phyloP scores from a whole-genome alignment of 208 protist species.

The Histomonas meleagridis region DNA sequence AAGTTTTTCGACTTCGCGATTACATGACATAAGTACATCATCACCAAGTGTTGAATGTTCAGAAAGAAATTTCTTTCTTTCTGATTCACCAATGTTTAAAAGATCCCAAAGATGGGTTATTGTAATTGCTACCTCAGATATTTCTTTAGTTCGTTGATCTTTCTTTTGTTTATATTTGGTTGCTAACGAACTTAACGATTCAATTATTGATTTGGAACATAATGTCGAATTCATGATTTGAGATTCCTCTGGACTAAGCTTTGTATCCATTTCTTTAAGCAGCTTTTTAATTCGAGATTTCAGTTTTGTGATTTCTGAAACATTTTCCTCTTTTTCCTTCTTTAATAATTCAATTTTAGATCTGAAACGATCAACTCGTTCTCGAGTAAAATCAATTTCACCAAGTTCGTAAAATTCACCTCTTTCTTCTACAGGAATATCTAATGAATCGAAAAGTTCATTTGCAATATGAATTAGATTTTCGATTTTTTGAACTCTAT shows the following conservation, averaged over 20 bases:
- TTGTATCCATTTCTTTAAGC: neutral
- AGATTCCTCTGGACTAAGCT: neutral
- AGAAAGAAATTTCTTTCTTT: neutral
- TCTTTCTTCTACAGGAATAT: neutral
- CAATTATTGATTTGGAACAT: neutral
- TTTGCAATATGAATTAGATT: neutral
- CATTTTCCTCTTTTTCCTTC: neutral
- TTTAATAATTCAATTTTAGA: neutral
- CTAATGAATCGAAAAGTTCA: neutral
- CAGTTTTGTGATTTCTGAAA: neutral
- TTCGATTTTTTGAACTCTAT: slow-evolving; percentile 26
- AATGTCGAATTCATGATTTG: neutral
- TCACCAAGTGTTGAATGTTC: neutral
- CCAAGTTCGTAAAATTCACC: neutral
- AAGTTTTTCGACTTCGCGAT: neutral
- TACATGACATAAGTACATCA: neutral
- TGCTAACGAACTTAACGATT: neutral
- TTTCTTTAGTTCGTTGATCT: neutral
- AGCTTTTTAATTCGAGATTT: neutral
- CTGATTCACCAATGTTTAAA: neutral
- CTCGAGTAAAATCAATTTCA: neutral
- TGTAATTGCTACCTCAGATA: neutral
- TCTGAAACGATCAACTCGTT: neutral
- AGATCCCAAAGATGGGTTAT: slow-evolving; percentile 12
- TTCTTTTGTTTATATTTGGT: neutral